Base-by-base conservation (phyloP, 192 early-diverging fungal genomes). In the Coemansia sp. region DNA sequence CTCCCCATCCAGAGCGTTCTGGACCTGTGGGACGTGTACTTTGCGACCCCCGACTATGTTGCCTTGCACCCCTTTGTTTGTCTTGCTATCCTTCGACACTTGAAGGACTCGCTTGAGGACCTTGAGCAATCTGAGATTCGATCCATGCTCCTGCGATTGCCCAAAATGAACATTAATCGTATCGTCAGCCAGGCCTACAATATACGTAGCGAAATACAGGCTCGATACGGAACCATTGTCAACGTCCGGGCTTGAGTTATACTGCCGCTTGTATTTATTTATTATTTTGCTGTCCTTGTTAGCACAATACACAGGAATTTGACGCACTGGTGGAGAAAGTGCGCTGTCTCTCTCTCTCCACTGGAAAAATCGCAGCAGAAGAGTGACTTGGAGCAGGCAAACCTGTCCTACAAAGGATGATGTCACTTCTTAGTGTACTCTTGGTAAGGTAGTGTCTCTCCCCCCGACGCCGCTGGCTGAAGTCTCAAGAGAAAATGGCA, bases 101-200 rank as follows among this genome's bases (percentile, higher is more conserved):
- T 87, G 20, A 94, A 92, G 71, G 94, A 95, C 62, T 89, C 86
- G 51, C 83, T 97, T 18, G 96, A 97, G 72, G 94, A 96, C 47
- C 71, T 96, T 61, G 96, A 97, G 73, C 92, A 94, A 79, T 94
- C 93, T 2, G 94, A 97, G 72, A 97, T 97, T 60, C 88, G 92
- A 49, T 90, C 92, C 10, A 85, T 94, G 76, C 76, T 97, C 66
- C 79, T 94, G 65, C 86, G 92, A 29, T 87, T 97, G 68, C 94
- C 96, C 12, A 68, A 63, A 54, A 71, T 92, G 82, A 88, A 94
- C 62, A 90, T 94, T 82, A 70, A 77, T 59, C 83, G 88, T 68
- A 86, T 92, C 47, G 87, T 92, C 67, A 86, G 87, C 67, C 89
- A 92, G 75, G 91, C 91, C 10, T 78, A 87, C 64, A 92, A 91